These are phyloP conservation scores for Pistacia integerrima DNA, from an alignment of 345 rosid species.

Conservation along the genomic window DNA sequence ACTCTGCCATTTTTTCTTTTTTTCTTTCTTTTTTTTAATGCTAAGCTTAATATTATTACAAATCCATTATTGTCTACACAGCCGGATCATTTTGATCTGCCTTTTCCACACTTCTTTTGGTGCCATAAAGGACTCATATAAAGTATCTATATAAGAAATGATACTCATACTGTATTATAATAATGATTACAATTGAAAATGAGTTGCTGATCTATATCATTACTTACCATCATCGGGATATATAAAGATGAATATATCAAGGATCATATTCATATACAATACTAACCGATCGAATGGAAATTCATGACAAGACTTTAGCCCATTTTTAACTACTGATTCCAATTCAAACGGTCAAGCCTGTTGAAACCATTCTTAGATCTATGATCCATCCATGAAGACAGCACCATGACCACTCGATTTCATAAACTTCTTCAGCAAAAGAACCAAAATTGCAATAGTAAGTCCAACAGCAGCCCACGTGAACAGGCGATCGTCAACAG, in stretches of 20 bases:
- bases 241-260: background rate
- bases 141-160: background rate
- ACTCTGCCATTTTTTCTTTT: background rate
- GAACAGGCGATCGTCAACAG: slow-evolving; percentile 77
- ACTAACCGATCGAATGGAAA: slow-evolving; percentile 10
- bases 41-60: no score
- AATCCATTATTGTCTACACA: background rate
- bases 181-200: slow-evolving; percentile 1
- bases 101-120: background rate
- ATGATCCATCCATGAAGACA: slow-evolving; percentile 80
- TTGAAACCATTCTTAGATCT: slow-evolving; percentile 8
- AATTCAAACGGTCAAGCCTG: background rate
- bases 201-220: slow-evolving; percentile 9
- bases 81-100: background rate
- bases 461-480: slow-evolving; percentile 91
- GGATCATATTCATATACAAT: background rate
- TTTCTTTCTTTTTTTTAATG: no score
- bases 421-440: slow-evolving; percentile 84
- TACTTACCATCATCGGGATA: slow-evolving; percentile 28
- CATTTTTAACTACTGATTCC: background rate
- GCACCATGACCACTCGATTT: slow-evolving; percentile 78
- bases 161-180: slow-evolving; percentile 2
- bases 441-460: slow-evolving; percentile 78
- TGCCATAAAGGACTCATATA: background rate
- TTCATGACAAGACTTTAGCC: slow-evolving; percentile 17